Evolutionary conservation across 495 filamentous ascomycete genomes (phyloP), one percentile per base, ranked within the genome.

Genomic region (Penicillium roqueforti): DNA sequence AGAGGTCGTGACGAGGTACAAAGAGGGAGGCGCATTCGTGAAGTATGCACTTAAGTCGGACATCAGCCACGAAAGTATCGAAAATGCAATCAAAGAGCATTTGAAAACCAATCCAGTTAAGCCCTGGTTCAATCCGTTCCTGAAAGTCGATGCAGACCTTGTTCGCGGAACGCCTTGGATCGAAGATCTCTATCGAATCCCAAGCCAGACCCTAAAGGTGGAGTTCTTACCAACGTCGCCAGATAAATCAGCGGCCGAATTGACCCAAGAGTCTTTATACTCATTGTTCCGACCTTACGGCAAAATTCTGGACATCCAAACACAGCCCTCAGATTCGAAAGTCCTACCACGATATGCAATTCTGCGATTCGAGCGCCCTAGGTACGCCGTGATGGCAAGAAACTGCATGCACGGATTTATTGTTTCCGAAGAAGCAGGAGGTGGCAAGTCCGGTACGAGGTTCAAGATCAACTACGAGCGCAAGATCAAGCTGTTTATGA

Each of bases 21-120:
- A 92, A 59, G 93, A 98, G 66, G 95, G 92, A 20, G 93, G 95
- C 8, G 89, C 90, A 7, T 97, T 93, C 69, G 83, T 97, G 60
- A 97, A 95, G 66, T 93, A 95, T 69, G 76, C 77, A 6, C 78
- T 89, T 59, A 74, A 80, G 16, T 60, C 70, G 9, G 76, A 72
- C 3, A 71, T 83, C 14, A 68, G 74, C 1, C 61, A 72, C 22
- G 66, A 76, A 9, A 83, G 87, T 19, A 80, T 95, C 20, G 85
- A 87, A 66, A 61, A 63, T 37, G 65, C 66, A 0, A 59, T 87
- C 3, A 73, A 78, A 22, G 55, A 69, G 0, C 75, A 87, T 55
- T 73, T 97, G 1, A 69, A 78, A 39, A 72, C 91, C 44, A 75
- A 85, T n/a, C 84, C 83, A 0, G 83, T 95, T 43, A 87, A 81